Conservation (phyloP, 169 alveolate genomes). For the Cryptosporidium sp. region DNA sequence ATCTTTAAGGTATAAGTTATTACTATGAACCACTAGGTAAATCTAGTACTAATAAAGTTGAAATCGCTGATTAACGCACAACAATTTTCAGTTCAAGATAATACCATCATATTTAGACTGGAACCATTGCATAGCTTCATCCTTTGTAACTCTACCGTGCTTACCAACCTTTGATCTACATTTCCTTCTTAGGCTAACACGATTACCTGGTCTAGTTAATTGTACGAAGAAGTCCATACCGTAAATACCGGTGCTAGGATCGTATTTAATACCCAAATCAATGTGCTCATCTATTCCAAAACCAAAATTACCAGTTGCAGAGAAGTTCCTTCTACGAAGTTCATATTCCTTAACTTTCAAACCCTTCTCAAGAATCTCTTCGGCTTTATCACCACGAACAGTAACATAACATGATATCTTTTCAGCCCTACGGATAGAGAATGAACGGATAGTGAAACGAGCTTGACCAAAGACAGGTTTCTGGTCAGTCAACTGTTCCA, state of each 20-base stretch:
- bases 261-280: constrained; percentile 99
- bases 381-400: constrained; percentile 99
- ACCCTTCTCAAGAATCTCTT: constrained; percentile 98
- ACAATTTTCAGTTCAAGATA: constrained; percentile 84
- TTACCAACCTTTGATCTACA: constrained; percentile 93
- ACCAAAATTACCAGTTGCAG: constrained; percentile 99
- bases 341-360: constrained; percentile 99
- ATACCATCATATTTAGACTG: constrained; percentile 97
- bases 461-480: constrained; percentile 98
- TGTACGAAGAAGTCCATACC: constrained; percentile 99
- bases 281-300: constrained; percentile 99
- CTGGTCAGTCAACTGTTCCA: constrained; percentile 98
- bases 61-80: not conserved
- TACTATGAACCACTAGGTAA: constrained; percentile 19
- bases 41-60: not conserved
- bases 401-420: constrained; percentile 98
- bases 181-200: constrained; percentile 95
- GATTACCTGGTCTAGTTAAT: constrained; percentile 97
- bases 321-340: constrained; percentile 95
- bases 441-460: constrained; percentile 94
- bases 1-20: constrained; percentile 39
- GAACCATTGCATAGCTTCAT: constrained; percentile 98
- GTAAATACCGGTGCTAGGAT: constrained; percentile 96
- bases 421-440: constrained; percentile 98
- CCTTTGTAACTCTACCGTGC: constrained; percentile 95